Conservation (phyloP, 2,329 filamentous ascomycete species). For the Calonectria pseudoreteaudii region DNA sequence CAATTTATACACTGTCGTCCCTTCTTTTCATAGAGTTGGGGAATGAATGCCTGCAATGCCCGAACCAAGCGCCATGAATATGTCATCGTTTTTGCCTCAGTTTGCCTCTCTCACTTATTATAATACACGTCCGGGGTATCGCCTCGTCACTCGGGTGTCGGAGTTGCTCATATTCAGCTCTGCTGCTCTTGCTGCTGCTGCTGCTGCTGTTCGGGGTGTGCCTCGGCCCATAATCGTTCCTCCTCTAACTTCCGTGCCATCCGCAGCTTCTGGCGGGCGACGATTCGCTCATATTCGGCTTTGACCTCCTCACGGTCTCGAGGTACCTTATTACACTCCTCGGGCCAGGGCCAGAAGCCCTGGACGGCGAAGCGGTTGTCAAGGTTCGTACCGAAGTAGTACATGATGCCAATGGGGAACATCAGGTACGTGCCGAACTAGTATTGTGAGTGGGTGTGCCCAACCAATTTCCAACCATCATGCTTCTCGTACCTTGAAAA, state of each 20-base stretch:
- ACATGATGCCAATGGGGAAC: slow-evolving; percentile 99
- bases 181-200: slow-evolving; percentile 27
- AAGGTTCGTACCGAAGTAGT: slow-evolving; percentile 99
- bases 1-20: slow-evolving; percentile 35
- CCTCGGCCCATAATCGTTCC: slow-evolving; percentile 45
- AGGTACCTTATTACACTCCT: slow-evolving; percentile 81
- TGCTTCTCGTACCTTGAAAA: slow-evolving; percentile 80
- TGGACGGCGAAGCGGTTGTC: slow-evolving; percentile 90
- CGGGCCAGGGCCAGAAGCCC: slow-evolving; percentile 91
- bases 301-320: slow-evolving; percentile 85
- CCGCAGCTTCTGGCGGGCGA: slow-evolving; percentile 76
- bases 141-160: slow-evolving; percentile 4
- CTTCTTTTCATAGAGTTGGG: slow-evolving; percentile 29
- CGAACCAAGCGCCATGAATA: slow-evolving; percentile 41
- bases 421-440: slow-evolving; percentile 99
- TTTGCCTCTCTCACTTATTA: slow-evolving; percentile 24
- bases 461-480: neutral
- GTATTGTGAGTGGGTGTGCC: slow-evolving; percentile 7
- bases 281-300: slow-evolving; percentile 81
- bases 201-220: slow-evolving; percentile 39
- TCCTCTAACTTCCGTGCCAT: slow-evolving; percentile 65
- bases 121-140: slow-evolving; percentile 34
- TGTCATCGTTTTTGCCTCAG: slow-evolving; percentile 28
- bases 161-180: slow-evolving; percentile 10
- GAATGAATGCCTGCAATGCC: slow-evolving; percentile 31